These are phyloP conservation scores for Colletotrichum sp. DNA, from an alignment of 2,329 filamentous ascomycete species.

Conservation along the genomic window DNA sequence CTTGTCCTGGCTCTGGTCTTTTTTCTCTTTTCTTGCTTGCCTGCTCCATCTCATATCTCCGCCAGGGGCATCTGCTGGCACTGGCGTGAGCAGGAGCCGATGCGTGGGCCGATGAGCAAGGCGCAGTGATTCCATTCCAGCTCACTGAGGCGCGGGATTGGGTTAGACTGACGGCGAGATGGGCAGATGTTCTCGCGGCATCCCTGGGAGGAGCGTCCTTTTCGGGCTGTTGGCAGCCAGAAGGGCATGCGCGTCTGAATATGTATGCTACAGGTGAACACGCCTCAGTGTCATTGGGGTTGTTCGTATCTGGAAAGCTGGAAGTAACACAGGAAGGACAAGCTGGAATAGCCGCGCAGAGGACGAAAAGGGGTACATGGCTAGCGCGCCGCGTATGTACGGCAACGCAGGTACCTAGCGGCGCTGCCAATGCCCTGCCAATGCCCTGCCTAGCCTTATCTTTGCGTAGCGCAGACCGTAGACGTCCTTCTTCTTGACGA, in stretches of 20 bases:
- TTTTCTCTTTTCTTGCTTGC: background rate
- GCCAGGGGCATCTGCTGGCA: background rate
- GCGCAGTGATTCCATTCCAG: conserved; percentile 14
- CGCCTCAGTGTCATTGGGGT: background rate
- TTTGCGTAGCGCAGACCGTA: background rate
- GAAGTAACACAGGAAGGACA: background rate
- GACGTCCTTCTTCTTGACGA: background rate
- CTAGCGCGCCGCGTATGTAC: background rate
- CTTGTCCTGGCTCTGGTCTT: background rate
- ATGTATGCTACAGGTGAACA: background rate
- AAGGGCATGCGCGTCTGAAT: background rate
- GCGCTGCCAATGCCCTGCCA: background rate
- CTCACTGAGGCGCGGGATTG: background rate
- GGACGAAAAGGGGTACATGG: conserved; percentile 13
- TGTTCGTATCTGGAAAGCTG: background rate
- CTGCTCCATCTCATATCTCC: background rate
- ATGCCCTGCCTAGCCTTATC: background rate
- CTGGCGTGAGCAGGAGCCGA: background rate
- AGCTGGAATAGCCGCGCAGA: conserved; percentile 3
- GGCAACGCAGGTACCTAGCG: conserved; percentile 14
- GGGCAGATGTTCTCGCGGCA: background rate
- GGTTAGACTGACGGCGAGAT: background rate
- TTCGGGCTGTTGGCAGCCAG: background rate
- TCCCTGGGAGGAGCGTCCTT: background rate
- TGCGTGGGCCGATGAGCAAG: conserved; percentile 2